Conservation (phyloP, 2,329 filamentous ascomycete species). For the Periconia digitata region DNA sequence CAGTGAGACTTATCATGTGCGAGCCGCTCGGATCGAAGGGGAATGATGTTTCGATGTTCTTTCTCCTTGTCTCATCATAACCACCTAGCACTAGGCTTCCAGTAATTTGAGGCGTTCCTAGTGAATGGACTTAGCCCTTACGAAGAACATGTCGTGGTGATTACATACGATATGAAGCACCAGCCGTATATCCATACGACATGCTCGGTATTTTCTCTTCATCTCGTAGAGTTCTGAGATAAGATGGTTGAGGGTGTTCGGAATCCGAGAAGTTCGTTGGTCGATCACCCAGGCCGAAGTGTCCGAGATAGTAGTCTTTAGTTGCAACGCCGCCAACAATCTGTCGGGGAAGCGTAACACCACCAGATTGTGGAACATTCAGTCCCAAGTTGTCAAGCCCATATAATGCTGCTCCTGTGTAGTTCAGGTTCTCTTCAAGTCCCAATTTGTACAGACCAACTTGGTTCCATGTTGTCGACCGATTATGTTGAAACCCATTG, state of each 20-base stretch:
- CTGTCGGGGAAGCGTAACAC: constrained; percentile 7
- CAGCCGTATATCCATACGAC: constrained; percentile 22
- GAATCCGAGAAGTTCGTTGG: constrained; percentile 52
- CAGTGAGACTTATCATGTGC: constrained; percentile 18
- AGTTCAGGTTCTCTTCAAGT: constrained; percentile 32
- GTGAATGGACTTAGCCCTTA: neutral
- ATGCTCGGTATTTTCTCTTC: constrained; percentile 19
- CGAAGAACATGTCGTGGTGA: neutral
- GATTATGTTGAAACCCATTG: constrained; percentile 33
- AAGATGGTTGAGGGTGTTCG: constrained; percentile 18
- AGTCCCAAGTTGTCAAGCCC: constrained; percentile 35
- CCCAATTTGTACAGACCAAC: constrained; percentile 36
- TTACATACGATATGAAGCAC: constrained; percentile 19
- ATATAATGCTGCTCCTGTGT: constrained; percentile 28
- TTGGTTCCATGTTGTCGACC: constrained; percentile 33
- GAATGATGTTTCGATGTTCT: constrained; percentile 10
- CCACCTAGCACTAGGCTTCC: constrained; percentile 39
- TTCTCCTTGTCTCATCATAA: constrained; percentile 23
- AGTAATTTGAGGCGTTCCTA: constrained; percentile 15
- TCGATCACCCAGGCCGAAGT: constrained; percentile 47
- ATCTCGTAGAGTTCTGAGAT: constrained; percentile 13
- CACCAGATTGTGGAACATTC: constrained; percentile 15
- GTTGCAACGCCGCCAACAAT: constrained; percentile 16
- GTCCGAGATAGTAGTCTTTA: constrained; percentile 17
- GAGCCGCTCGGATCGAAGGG: constrained; percentile 27